Base-by-base conservation (phyloP, 2,329 filamentous ascomycete genomes). In the Sporothrix dimorphospora region DNA sequence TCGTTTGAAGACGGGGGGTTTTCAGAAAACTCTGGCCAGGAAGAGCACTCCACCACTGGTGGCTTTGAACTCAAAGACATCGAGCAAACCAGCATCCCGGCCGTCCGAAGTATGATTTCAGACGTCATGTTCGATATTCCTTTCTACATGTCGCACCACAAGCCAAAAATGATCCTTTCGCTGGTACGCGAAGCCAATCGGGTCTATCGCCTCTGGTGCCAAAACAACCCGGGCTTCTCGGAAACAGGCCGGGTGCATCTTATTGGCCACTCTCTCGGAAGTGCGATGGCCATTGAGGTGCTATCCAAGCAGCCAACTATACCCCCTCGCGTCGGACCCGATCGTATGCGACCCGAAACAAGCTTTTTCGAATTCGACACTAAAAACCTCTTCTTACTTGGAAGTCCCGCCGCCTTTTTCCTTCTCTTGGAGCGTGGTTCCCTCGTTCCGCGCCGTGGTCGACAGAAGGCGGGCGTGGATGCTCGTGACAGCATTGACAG, bases 91-190 rank as follows among this genome's bases (percentile, higher is more conserved):
- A 96, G 93, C 0, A 93, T 99, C 40, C 94, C 95, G 0, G 94
- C 93, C 0, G 92, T 99, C n/a, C 91, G 96, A 61, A 93, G 92
- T 78, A 90, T 99, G 79, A 97, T 99, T 74, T 97, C 93, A 55
- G 96, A 99, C 80, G 94, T 99, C 77, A 98, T 99, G 94, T 91
- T 98, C 67, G 96, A 99, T 79, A 95, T 99, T 67, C 96, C 96
- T 0, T 98, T 97, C 79, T 99, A 98, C 82, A 91, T 99, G 82
- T 98, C 95, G 0, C 92, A 97, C 73, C 95, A 98, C 81, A 97
- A 98, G 78, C 89, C 91, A 4, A 97, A 94, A 80, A 98, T 99
- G 94, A 92, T 97, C 68, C 87, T 91, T 57, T 94, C 96, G 0
- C 90, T 98, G 65, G 91, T 97, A 53, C 88, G 87, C 72, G 96